phyloP scores from a whole-genome alignment of 2,329 filamentous ascomycete genomes.

The Dothistroma septosporum region DNA sequence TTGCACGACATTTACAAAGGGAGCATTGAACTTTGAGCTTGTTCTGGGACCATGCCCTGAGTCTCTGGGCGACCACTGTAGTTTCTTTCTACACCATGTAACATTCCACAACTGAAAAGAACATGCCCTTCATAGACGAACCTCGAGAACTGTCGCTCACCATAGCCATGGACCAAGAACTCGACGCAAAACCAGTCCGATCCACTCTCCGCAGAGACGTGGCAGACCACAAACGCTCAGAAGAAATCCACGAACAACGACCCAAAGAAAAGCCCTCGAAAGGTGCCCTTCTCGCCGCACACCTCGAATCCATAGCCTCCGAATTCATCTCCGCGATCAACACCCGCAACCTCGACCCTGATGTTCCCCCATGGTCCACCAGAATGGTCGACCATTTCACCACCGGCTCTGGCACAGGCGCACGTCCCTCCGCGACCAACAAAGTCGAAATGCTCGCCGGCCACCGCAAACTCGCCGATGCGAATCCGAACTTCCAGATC shows the following conservation, averaged over 20 bases:
- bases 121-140: background rate
- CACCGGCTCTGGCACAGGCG: slow-evolving; percentile 5
- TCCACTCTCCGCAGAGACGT: background rate
- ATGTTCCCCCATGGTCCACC: background rate
- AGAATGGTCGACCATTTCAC: slow-evolving; percentile 3
- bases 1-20: background rate
- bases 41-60: background rate
- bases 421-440: slow-evolving; percentile 1
- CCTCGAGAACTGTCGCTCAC: background rate
- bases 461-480: slow-evolving; percentile 5
- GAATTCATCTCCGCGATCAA: slow-evolving; percentile 7
- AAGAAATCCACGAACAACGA: background rate
- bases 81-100: background rate
- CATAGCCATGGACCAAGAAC: background rate
- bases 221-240: background rate
- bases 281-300: background rate
- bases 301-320: slow-evolving; percentile 5
- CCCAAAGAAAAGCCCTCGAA: background rate
- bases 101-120: background rate
- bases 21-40: background rate
- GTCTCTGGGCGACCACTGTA: background rate
- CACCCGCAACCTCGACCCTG: slow-evolving; percentile 5
- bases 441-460: slow-evolving; percentile 5
- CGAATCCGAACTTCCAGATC: slow-evolving; percentile 3
- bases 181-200: background rate